Conservation (phyloP, 1,139 yeast genomes). For the Pichiaceae sp. region DNA sequence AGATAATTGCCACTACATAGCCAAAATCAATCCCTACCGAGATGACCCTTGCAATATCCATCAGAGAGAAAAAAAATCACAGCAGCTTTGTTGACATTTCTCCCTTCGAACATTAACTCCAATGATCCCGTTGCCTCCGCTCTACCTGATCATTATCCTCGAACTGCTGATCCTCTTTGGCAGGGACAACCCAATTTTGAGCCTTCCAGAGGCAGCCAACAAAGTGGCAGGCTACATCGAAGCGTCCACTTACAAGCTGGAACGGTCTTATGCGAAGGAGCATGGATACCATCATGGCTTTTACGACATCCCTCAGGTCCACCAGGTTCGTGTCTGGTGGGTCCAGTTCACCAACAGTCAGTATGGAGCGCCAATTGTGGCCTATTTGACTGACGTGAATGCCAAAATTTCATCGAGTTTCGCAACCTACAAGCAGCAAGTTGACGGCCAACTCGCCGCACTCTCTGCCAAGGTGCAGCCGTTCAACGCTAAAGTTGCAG, state of each 20-base stretch:
- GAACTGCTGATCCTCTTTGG: constrained; percentile 1
- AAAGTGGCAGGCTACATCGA: constrained; percentile 2
- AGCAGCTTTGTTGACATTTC: not conserved
- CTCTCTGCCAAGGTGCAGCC: not conserved
- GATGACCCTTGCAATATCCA: not conserved
- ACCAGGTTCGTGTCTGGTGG: not conserved
- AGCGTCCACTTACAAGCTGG: constrained; percentile 1
- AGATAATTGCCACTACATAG: constrained; percentile 7
- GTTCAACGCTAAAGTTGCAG: not conserved
- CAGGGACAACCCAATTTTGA: constrained; percentile 1
- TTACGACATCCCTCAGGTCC: not conserved
- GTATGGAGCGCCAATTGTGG: not conserved
- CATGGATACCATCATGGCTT: constrained; percentile 1
- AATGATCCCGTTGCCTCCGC: constrained; percentile 2
- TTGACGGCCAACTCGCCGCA: not conserved
- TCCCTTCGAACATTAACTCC: not conserved
- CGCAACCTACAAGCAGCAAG: not conserved
- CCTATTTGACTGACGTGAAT: not conserved
- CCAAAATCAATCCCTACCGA: not conserved
- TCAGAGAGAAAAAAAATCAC: not conserved
- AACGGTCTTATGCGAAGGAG: not conserved
- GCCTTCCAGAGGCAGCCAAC: constrained; percentile 1
- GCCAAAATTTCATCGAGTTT: not conserved
- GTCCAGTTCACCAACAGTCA: not conserved
- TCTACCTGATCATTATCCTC: constrained; percentile 1